phyloP scores from a whole-genome alignment of 768 basidiomycete genomes.

The Daedalea quercina region DNA sequence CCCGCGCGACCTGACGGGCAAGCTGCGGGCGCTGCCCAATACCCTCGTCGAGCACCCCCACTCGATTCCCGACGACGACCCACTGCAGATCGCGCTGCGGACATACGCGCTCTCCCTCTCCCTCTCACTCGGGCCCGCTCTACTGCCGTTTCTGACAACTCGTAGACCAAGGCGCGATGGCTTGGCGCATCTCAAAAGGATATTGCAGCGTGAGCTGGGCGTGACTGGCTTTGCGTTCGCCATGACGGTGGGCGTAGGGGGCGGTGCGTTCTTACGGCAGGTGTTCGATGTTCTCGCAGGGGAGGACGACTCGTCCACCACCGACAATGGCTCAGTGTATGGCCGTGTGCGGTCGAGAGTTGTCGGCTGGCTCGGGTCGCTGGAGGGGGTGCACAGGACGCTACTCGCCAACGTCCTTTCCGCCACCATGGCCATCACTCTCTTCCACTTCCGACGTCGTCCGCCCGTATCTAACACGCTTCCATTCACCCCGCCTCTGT shows the following conservation, averaged over 20 bases:
- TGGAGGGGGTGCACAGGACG: slow-evolving; percentile 40
- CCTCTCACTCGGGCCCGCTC: slow-evolving; percentile 59
- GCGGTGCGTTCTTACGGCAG: slow-evolving; percentile 48
- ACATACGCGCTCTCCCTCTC: slow-evolving; percentile 63
- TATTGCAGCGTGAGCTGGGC: slow-evolving; percentile 51
- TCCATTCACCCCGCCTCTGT: slow-evolving; percentile 13
- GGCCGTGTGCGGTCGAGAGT: not conserved
- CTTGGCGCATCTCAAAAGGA: slow-evolving; percentile 22
- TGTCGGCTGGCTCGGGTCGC: slow-evolving; percentile 16
- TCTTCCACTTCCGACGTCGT: slow-evolving; percentile 47
- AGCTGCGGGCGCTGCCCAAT: slow-evolving; percentile 7
- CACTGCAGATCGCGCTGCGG: slow-evolving; percentile 51
- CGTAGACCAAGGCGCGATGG: slow-evolving; percentile 17
- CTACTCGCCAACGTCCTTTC: slow-evolving; percentile 55
- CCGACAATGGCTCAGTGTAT: not conserved
- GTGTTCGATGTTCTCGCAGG: slow-evolving; percentile 14
- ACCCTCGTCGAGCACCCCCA: slow-evolving; percentile 15
- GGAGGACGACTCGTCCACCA: not conserved
- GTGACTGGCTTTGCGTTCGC: slow-evolving; percentile 64
- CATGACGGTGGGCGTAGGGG: slow-evolving; percentile 57
- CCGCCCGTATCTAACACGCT: slow-evolving; percentile 22
- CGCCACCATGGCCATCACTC: slow-evolving; percentile 46
- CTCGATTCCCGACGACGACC: slow-evolving; percentile 33
- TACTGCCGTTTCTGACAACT: slow-evolving; percentile 46
- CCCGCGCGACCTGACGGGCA: not conserved